A percentile compares a stretch with the other conserved stretches of the same genome.
Evolutionary conservation across 441 rosid genomes (phyloP).

Genomic region (Dalechampia spathulata): DNA sequence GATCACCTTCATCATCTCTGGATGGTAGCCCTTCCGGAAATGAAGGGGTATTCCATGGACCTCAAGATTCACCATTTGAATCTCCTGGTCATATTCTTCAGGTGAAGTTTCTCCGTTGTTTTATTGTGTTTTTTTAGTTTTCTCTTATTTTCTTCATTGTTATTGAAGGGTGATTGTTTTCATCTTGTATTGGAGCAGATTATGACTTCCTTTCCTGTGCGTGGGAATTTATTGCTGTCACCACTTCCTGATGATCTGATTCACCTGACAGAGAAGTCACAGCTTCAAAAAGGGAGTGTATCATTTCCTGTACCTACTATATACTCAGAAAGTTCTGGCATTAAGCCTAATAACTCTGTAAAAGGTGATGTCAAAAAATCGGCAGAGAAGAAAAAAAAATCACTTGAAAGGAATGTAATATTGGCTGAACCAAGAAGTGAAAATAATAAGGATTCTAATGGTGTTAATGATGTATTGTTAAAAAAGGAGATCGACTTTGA

Average conservation of each 20-base stretch:
- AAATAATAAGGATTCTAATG: constrained; percentile 31
- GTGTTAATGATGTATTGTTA: constrained; percentile 18
- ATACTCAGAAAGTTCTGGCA: constrained; percentile 27
- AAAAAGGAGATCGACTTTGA: constrained; percentile 42
- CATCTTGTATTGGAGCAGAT: constrained; percentile 49
- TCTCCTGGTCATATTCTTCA: constrained; percentile 65
- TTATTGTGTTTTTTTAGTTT: constrained; percentile 12
- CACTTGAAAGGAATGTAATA: constrained; percentile 34
- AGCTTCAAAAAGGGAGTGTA: constrained; percentile 17
- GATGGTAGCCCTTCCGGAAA: constrained; percentile 84
- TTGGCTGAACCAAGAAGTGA: constrained; percentile 30
- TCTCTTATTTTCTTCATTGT: constrained; percentile 13
- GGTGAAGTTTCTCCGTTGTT: constrained; percentile 37
- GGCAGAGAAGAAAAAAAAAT: constrained; percentile 37
- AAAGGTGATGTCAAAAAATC: constrained; percentile 35
- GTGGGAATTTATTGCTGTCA: constrained; percentile 37
- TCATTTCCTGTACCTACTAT: constrained; percentile 16
- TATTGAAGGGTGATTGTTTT: constrained; percentile 12
- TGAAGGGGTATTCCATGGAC: constrained; percentile 57
- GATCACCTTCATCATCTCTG: constrained; percentile 73
- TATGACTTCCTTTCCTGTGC: constrained; percentile 58
- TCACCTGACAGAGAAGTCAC: constrained; percentile 31
- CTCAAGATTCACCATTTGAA: constrained; percentile 37
- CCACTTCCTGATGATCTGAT: constrained; percentile 42
- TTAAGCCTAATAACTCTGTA: constrained; percentile 23